phyloP scores from a whole-genome alignment of 169 alveolate genomes.

The Plasmodium cynomolgi region DNA sequence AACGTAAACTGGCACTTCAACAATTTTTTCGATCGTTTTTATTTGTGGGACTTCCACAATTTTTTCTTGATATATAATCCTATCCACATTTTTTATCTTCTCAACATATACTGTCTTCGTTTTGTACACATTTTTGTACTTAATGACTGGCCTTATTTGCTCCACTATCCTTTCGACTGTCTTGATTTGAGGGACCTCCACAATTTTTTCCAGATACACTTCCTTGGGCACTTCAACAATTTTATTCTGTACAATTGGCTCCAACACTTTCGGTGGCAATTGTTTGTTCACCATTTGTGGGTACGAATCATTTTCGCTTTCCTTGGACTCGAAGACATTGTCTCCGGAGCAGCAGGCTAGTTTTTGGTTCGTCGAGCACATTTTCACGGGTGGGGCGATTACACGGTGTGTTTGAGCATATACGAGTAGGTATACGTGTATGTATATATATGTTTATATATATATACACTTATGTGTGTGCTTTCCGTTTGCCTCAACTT shows the following conservation, averaged over 20 bases:
- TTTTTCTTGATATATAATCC: constrained; percentile 85
- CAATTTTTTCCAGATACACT: constrained; percentile 83
- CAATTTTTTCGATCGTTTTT: constrained; percentile 86
- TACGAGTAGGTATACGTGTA: not conserved
- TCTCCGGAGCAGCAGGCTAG: constrained; percentile 64
- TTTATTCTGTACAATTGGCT: constrained; percentile 80
- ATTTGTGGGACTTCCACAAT: constrained; percentile 89
- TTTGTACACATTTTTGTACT: constrained; percentile 85
- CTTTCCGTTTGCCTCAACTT: not conserved
- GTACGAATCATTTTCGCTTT: constrained; percentile 17
- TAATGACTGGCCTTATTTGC: constrained; percentile 83
- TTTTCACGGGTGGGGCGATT: not conserved
- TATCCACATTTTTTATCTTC: constrained; percentile 84
- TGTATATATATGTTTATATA: not conserved
- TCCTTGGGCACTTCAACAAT: constrained; percentile 86
- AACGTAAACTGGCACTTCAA: constrained; percentile 87
- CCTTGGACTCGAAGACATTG: constrained; percentile 40
- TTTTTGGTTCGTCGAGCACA: constrained; percentile 55
- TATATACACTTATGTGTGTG: not conserved
- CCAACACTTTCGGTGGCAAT: constrained; percentile 72
- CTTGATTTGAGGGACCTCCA: constrained; percentile 88
- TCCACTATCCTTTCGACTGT: constrained; percentile 87
- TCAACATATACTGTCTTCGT: constrained; percentile 87
- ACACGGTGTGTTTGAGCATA: not conserved
- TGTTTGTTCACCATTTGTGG: constrained; percentile 71